These are phyloP conservation scores for Cladophialophora exuberans DNA, from an alignment of 2,329 filamentous ascomycete species.

Conservation along the genomic window DNA sequence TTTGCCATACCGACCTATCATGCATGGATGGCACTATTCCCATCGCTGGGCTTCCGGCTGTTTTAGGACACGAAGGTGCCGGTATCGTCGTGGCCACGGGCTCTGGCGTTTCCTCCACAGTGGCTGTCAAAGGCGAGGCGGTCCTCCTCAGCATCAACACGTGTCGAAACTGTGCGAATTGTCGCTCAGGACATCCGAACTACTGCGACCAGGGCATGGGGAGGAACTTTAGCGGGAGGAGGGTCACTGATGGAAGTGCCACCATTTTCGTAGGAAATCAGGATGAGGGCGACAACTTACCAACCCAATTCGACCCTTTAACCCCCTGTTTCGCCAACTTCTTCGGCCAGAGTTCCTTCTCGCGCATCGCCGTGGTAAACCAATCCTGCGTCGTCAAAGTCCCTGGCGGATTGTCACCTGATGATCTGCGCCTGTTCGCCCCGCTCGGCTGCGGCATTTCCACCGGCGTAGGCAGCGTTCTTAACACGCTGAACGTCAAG, in stretches of 20 bases:
- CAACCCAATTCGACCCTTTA: too few species aligned
- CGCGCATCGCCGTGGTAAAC: constrained; percentile 36
- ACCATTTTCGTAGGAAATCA: background rate
- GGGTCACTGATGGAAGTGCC: constrained; percentile 2
- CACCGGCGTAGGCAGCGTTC: constrained; percentile 37
- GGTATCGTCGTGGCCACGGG: constrained; percentile 32
- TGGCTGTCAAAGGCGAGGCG: constrained; percentile 35
- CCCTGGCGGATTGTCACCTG: constrained; percentile 5
- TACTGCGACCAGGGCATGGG: constrained; percentile 10
- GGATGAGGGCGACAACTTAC: background rate
- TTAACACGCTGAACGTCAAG: constrained; percentile 32
- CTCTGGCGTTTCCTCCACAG: constrained; percentile 23
- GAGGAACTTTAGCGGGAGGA: constrained; percentile 27
- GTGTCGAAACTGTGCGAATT: constrained; percentile 30
- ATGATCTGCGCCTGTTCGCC: constrained; percentile 31
- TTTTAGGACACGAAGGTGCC: constrained; percentile 41
- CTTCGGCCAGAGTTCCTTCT: constrained; percentile 45
- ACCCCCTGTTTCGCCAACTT: constrained; percentile 30
- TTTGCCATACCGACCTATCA: constrained; percentile 83
- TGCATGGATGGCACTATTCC: constrained; percentile 34
- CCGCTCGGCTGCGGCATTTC: constrained; percentile 39
- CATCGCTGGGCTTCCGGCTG: constrained; percentile 53
- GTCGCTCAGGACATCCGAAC: constrained; percentile 25
- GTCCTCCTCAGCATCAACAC: constrained; percentile 34
- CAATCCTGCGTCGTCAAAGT: constrained; percentile 34